Evolutionary conservation across 169 alveolate genomes (phyloP).

Genomic region (Plasmodium inui): DNA sequence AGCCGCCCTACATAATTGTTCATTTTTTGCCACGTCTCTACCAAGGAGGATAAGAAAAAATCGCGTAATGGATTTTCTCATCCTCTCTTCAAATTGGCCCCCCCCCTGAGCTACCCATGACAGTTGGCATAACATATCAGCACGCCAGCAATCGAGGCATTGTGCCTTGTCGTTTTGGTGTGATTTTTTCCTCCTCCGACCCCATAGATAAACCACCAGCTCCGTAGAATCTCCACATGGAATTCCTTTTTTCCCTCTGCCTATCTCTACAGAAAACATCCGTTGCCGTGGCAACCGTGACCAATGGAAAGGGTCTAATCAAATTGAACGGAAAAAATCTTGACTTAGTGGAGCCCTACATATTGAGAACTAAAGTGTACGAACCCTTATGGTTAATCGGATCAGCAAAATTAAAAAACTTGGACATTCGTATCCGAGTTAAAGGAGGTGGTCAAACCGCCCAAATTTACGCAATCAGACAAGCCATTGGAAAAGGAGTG

Average conservation of each 20-base stretch:
- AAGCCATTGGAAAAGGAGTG: slow-evolving; percentile 99
- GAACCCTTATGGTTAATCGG: slow-evolving; percentile 99
- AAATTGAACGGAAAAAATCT: slow-evolving; percentile 97
- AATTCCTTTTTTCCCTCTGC: neutral
- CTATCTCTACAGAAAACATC: slow-evolving; percentile 94
- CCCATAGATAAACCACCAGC: neutral
- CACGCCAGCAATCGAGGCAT: neutral
- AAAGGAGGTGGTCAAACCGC: slow-evolving; percentile 99
- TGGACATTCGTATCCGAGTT: slow-evolving; percentile 98
- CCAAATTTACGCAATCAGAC: slow-evolving; percentile 96
- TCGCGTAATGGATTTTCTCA: neutral
- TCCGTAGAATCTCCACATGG: neutral
- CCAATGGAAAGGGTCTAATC: slow-evolving; percentile 95
- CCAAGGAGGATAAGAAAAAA: neutral
- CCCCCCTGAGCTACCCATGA: neutral
- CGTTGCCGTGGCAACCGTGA: slow-evolving; percentile 97
- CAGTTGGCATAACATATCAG: neutral
- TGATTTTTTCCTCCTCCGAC: neutral
- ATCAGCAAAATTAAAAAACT: slow-evolving; percentile 91
- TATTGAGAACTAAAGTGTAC: slow-evolving; percentile 95
- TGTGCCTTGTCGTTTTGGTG: neutral
- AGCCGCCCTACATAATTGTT: neutral
- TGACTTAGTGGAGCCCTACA: slow-evolving; percentile 95
- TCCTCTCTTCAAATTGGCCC: neutral
- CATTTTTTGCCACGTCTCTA: neutral